Base-by-base conservation (phyloP, 2,329 filamentous ascomycete genomes). In the Nemania diffusa region DNA sequence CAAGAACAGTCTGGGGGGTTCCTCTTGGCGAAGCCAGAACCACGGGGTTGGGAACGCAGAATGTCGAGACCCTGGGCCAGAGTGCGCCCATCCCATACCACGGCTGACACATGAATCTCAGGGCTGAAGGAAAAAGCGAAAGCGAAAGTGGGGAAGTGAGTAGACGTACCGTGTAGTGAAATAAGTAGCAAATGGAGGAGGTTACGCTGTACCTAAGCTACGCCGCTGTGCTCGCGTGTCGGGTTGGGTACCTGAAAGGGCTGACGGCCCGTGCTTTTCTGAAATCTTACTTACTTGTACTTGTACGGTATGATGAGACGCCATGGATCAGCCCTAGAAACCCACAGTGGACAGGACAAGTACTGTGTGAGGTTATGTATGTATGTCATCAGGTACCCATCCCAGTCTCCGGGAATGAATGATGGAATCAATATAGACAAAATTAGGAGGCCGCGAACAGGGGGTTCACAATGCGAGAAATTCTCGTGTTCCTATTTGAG, bases 251-350 rank as follows among this genome's bases (percentile, higher is more conserved):
- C 57, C 57, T 61, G 57, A 57, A 59, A 57, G 44, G 53, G 59
- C 51, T 37, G 40, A 40, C 13, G 29, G 26, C 11, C 63, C 44
- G 46, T 51, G 50, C 44, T 20, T 46, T 46, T 17, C 37, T 40
- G 37, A 40, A 40, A 40, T 40, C 37, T 40, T 40, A 40, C 37
- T 15, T 13, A 11, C 32, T 11, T 34, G 37, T 40, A 40, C 11
- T 2, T 40, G 17, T 40, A 40, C 11, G 11, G 42, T 42, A 59
- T 59, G 59, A 67, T 59, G 64, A 55, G 34, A 29, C 15, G 48
- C 20, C 29, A 59, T 59, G 59, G 51, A 44, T 62, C 64, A 67
- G 64, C 64, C 64, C 48, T 63, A 67, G 52, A 27, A 59, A 22
- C 37, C 59, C 64, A 60, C 59, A 67, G 22, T 34, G 32, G 11